These are phyloP conservation scores for Fusarium sp. DNA, from an alignment of 2,329 filamentous ascomycete genomes.

Conservation along the genomic window DNA sequence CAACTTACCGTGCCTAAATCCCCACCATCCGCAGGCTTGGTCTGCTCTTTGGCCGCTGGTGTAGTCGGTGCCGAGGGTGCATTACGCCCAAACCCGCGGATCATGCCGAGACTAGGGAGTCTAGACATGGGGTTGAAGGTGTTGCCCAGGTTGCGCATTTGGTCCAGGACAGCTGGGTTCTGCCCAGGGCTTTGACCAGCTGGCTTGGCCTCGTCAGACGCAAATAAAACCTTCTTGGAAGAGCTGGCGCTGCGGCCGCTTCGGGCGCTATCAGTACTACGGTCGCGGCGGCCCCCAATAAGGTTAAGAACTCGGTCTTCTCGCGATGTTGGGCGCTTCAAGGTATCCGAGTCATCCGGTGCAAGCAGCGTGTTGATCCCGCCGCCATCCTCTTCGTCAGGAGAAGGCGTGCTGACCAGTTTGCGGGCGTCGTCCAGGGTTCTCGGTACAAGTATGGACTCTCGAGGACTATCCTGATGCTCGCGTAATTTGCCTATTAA, in stretches of 20 bases:
- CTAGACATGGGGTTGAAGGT: conserved; percentile 85
- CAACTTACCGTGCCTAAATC: conserved; percentile 67
- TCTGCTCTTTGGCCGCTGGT: conserved; percentile 54
- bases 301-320: conserved; percentile 78
- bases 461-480: conserved; percentile 59
- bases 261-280: conserved; percentile 78
- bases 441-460: conserved; percentile 75
- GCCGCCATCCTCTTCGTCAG: conserved; percentile 71
- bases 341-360: conserved; percentile 50
- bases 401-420: conserved; percentile 79
- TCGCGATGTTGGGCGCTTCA: conserved; percentile 47
- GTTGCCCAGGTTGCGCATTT: conserved; percentile 82
- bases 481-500: conserved; percentile 89
- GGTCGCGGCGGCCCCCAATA: conserved; percentile 79
- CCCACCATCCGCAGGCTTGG: conserved; percentile 60
- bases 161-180: conserved; percentile 75
- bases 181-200: conserved; percentile 35
- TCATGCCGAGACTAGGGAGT: conserved; percentile 76
- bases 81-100: conserved; percentile 78
- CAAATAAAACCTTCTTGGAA: conserved; percentile 67
- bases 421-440: conserved; percentile 94
- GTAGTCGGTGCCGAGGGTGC: conserved; percentile 51
- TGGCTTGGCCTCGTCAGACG: conserved; percentile 51
- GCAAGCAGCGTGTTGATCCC: conserved; percentile 65
- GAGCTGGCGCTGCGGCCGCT: conserved; percentile 73